Evolutionary conservation across 805 yeast genomes (phyloP).

Genomic region (Teunomyces tritomae): DNA sequence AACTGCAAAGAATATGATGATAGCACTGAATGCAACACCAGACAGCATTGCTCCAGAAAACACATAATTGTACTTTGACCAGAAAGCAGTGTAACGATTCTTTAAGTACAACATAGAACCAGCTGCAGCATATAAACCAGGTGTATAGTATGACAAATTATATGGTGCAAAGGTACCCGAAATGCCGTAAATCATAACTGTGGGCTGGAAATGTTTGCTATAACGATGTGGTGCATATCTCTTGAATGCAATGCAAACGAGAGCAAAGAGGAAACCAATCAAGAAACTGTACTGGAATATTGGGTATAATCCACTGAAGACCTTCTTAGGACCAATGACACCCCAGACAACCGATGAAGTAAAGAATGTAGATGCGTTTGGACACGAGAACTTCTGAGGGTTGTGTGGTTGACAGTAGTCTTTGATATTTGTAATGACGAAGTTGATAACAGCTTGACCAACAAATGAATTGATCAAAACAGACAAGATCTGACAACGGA

Average conservation of each 20-base stretch:
- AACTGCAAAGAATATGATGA: conserved; percentile 35
- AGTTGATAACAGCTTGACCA: conserved; percentile 28
- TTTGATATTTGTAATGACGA: conserved; percentile 27
- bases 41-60: conserved; percentile 20
- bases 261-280: conserved; percentile 27
- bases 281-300: conserved; percentile 30
- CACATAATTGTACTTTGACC: conserved; percentile 33
- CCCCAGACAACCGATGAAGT: conserved; percentile 66
- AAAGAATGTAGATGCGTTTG: conserved; percentile 34
- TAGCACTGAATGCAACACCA: conserved; percentile 31
- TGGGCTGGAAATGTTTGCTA: conserved; percentile 29
- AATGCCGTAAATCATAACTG: conserved; percentile 27
- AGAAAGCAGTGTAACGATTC: conserved; percentile 24
- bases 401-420: conserved; percentile 43
- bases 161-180: conserved; percentile 27
- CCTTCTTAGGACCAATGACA: conserved; percentile 47
- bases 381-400: conserved; percentile 41
- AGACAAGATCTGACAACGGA: conserved; percentile 26
- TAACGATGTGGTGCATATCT: conserved; percentile 12
- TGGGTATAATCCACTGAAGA: conserved; percentile 29
- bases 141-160: conserved; percentile 27
- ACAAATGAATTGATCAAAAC: conserved; percentile 23
- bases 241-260: conserved; percentile 16
- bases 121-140: conserved; percentile 19
- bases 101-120: conserved; percentile 27